Evolutionary conservation across 768 basidiomycete species (phyloP), one percentile per base, ranked within the genome.

Genomic region (Auriscalpium orientale): DNA sequence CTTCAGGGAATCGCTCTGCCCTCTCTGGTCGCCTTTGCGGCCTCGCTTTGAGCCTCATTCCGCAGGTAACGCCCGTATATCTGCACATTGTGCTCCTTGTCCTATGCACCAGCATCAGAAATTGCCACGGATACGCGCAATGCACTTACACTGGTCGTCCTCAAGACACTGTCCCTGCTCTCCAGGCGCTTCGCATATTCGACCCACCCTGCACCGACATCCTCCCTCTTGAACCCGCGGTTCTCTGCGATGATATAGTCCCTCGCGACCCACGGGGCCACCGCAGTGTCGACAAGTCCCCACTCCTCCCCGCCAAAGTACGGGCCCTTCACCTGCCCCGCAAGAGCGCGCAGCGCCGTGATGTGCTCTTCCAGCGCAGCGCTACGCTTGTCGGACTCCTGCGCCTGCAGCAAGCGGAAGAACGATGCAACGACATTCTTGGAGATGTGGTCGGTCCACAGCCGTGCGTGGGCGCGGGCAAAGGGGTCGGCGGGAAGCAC

Each of bases 251-350:
- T 46, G 46, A 82, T 67, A 60, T 76, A 78, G 53, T 82, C 77
- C 57, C 76, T 63, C 18, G 71, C 63, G 34, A 75, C 69, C 79
- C 82, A 87, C 21, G 84, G 84, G 33, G 79, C 83, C 21, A 82
- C 66, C 1, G 74, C 75, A 34, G 78, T 66, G 62, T 85, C 84
- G 6, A 79, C 79, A 43, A 80, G 64, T 43, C 75, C 71, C 60
- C 82, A 79, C 44, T 79, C 68, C 21, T 79, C 72, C 16, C 83
- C 84, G 22, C 76, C 64, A 66, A 83, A 86, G 63, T 76, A 85
- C 12, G 81, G 81, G 5, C 78, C 82, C 59, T 68, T 72, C 53
- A 70, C 66, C 57, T 73, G 59, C 37, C 63, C 67, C 16, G 70
- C 65, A 40, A 76, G 68, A 45, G 71, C 72, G 21, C 68, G 60